Conservation (phyloP, 2,329 filamentous ascomycete species). For the Neonectria neomacrospora region DNA sequence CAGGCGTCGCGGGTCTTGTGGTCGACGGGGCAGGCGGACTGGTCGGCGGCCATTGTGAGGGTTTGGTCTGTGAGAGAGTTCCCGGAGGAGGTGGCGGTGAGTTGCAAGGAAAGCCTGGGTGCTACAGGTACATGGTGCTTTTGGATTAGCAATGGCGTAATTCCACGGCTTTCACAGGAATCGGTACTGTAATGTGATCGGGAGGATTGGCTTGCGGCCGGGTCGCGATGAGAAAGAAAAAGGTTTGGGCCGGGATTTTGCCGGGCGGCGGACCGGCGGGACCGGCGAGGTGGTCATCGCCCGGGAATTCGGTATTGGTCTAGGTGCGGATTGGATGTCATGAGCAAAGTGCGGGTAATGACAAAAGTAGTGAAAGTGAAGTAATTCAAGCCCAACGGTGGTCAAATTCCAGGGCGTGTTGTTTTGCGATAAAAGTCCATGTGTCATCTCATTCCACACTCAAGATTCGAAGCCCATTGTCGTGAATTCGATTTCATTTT, state of each 20-base stretch:
- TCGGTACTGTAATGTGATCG: constrained; percentile 28
- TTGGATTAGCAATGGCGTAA: constrained; percentile 33
- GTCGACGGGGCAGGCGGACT: constrained; percentile 82
- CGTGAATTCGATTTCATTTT: no score
- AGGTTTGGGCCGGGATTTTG: constrained; percentile 38
- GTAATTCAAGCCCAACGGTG: no score
- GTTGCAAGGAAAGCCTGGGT: neutral
- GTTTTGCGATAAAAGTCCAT: neutral
- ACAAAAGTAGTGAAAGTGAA: no score
- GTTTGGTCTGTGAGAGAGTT: neutral
- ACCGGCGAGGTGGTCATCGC: neutral
- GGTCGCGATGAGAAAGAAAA: constrained; percentile 29
- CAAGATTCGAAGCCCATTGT: no score
- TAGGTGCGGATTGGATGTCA: neutral
- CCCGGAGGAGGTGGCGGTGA: neutral
- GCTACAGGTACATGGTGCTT: constrained; percentile 14
- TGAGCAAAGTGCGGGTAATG: no score
- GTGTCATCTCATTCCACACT: no score
- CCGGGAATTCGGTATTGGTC: neutral
- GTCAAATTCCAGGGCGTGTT: no score
- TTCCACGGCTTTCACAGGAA: constrained; percentile 24
- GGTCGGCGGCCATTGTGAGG: constrained; percentile 45
- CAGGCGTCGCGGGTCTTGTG: constrained; percentile 88
- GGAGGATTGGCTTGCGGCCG: constrained; percentile 36
- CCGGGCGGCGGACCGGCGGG: constrained; percentile 13